phyloP scores from a whole-genome alignment of 2,329 filamentous ascomycete genomes.

The Penicillium psychrosexuale region DNA sequence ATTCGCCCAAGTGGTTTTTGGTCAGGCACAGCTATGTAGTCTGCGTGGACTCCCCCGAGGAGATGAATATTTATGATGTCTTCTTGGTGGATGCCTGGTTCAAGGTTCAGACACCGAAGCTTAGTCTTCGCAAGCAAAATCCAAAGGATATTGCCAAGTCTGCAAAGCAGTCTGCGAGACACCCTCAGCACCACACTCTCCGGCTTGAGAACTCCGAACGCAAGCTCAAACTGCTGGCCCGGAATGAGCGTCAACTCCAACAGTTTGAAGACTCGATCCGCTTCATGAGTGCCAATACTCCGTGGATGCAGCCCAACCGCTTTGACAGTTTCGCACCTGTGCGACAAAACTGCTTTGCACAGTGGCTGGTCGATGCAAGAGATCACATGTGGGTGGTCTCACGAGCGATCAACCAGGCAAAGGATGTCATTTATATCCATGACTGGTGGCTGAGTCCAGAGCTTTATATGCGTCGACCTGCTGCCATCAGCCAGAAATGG shows the following conservation, averaged over 20 bases:
- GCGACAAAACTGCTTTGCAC: slow-evolving; percentile 78
- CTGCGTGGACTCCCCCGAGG: slow-evolving; percentile 96
- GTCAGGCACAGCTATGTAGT: slow-evolving; percentile 98
- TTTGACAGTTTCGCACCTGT: slow-evolving; percentile 95
- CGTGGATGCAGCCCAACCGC: slow-evolving; percentile 78
- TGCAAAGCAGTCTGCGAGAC: slow-evolving; percentile 59
- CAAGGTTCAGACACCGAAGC: slow-evolving; percentile 69
- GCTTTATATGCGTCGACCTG: slow-evolving; percentile 87
- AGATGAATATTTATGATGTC: slow-evolving; percentile 98
- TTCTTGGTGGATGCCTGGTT: slow-evolving; percentile 94
- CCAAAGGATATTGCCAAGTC: slow-evolving; percentile 62
- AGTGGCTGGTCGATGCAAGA: slow-evolving; percentile 93
- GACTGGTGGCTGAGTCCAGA: slow-evolving; percentile 99
- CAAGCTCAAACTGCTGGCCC: slow-evolving; percentile 83
- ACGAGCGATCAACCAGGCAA: slow-evolving; percentile 91
- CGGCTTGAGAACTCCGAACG: slow-evolving; percentile 89
- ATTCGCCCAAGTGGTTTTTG: slow-evolving; percentile 94
- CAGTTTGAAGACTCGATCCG: slow-evolving; percentile 93
- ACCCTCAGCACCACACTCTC: slow-evolving; percentile 75
- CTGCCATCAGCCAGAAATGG: slow-evolving; percentile 97
- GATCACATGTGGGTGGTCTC: slow-evolving; percentile 99
- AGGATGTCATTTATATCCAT: slow-evolving; percentile 97
- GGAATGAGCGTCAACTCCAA: slow-evolving; percentile 81
- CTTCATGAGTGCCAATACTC: slow-evolving; percentile 77
- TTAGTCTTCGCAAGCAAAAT: slow-evolving; percentile 50